Conservation (phyloP, 768 basidiomycete species). For the Dentipellis fragilis region DNA sequence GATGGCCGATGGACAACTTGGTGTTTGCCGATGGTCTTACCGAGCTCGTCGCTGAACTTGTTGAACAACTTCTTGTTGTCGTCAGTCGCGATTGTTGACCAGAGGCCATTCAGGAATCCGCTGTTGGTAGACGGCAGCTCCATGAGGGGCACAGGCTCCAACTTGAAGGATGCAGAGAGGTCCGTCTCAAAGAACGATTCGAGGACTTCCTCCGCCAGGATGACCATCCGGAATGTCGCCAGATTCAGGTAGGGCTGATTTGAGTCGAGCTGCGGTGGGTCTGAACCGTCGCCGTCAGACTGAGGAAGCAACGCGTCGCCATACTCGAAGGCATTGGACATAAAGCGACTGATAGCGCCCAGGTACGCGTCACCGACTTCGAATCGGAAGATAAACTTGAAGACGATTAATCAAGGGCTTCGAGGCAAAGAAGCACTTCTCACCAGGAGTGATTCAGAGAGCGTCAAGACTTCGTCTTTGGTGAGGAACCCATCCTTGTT, state of each 20-base stretch:
- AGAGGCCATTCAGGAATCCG: constrained; percentile 71
- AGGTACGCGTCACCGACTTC: constrained; percentile 95
- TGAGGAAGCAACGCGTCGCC: constrained; percentile 83
- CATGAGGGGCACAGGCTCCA: constrained; percentile 60
- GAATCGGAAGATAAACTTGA: constrained; percentile 93
- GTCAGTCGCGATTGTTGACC: constrained; percentile 84
- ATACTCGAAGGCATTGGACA: constrained; percentile 98
- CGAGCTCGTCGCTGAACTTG: constrained; percentile 87
- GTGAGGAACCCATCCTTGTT: constrained; percentile 93
- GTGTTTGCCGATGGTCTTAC: constrained; percentile 89
- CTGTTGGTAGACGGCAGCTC: constrained; percentile 50
- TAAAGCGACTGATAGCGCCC: constrained; percentile 92
- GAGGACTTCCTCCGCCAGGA: constrained; percentile 90
- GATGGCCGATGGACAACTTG: constrained; percentile 75
- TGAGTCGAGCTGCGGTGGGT: constrained; percentile 43
- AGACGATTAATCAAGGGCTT: not conserved
- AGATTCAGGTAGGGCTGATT: constrained; percentile 92
- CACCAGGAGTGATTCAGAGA: constrained; percentile 91
- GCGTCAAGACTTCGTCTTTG: constrained; percentile 91
- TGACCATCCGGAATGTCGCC: constrained; percentile 98
- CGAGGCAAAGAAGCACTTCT: constrained; percentile 16
- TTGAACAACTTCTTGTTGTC: constrained; percentile 92
- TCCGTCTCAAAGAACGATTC: constrained; percentile 97
- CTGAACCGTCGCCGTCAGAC: constrained; percentile 31
- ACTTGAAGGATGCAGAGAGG: constrained; percentile 76